A percentile compares a stretch with the other conserved stretches of the same genome.
Evolutionary conservation across 2,329 filamentous ascomycete genomes (phyloP).

Genomic region (Beauveria australis): DNA sequence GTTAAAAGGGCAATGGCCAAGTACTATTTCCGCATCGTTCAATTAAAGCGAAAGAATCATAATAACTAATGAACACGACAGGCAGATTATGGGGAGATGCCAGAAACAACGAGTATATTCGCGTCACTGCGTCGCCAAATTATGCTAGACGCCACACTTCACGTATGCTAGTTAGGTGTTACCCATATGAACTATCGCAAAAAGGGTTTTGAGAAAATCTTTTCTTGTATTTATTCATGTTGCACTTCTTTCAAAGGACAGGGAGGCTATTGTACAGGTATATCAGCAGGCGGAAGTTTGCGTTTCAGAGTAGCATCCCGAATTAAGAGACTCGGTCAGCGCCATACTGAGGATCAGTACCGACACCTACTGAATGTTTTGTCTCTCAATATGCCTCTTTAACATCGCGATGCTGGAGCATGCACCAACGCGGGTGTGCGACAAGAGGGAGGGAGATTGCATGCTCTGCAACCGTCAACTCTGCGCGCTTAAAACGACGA

Average conservation of each 20-base stretch:
- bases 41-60: neutral
- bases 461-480: slow-evolving; percentile 30
- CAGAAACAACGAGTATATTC: no score
- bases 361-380: neutral
- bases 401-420: slow-evolving; percentile 23
- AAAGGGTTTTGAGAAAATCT: neutral
- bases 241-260: neutral
- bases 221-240: neutral
- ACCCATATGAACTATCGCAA: neutral
- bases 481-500: slow-evolving; percentile 29
- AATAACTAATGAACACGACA: neutral
- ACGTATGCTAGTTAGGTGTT: neutral
- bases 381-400: slow-evolving; percentile 20
- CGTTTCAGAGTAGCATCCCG: neutral
- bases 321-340: neutral
- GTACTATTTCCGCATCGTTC: no score
- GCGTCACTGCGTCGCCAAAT: neutral
- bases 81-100: neutral
- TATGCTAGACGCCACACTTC: neutral
- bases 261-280: neutral
- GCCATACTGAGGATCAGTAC: neutral
- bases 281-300: neutral
- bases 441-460: slow-evolving; percentile 24
- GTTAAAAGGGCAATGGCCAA: neutral
- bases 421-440: slow-evolving; percentile 27